These are phyloP conservation scores for Limonium bicolor DNA, from an alignment of 148 eudicot genomes.

Conservation along the genomic window DNA sequence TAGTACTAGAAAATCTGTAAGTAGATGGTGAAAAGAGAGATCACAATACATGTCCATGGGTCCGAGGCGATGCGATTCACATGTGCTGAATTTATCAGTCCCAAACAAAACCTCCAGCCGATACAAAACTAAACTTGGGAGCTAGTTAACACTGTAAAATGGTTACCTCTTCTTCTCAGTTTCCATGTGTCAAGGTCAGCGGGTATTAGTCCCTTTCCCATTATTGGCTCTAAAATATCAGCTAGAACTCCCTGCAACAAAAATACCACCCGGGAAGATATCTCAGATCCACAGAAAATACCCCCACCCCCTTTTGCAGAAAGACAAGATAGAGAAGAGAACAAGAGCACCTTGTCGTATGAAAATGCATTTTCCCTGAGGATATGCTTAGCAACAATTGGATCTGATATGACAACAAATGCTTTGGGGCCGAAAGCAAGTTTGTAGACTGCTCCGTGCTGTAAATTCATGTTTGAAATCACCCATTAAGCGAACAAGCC, in stretches of 20 bases:
- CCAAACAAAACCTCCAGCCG: too few species aligned
- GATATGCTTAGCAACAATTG: constrained; percentile 75
- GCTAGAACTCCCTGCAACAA: constrained; percentile 90
- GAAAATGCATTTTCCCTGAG: constrained; percentile 96
- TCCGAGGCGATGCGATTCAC: too few species aligned
- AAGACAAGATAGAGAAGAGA: background rate
- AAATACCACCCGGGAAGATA: background rate
- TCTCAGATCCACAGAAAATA: background rate
- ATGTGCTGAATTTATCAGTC: too few species aligned
- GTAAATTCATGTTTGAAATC: constrained; percentile 10
- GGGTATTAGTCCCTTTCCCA: constrained; percentile 99
- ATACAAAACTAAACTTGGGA: too few species aligned
- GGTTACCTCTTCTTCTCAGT: constrained; percentile 92
- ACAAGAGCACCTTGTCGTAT: constrained; percentile 70
- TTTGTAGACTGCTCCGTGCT: constrained; percentile 97
- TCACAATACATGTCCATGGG: too few species aligned
- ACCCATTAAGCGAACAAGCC: too few species aligned
- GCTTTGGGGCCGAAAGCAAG: constrained; percentile 99
- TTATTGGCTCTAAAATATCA: constrained; percentile 93
- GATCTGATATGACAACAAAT: constrained; percentile 94
- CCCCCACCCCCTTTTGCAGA: background rate
- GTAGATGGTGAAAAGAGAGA: too few species aligned
- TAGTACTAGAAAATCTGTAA: too few species aligned
- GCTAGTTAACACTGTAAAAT: constrained; percentile 1
- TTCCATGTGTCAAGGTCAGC: constrained; percentile 97